These are phyloP conservation scores for Chlamydomonas reinhardtii DNA, from an alignment of 163 green algal species.

Conservation along the genomic window DNA sequence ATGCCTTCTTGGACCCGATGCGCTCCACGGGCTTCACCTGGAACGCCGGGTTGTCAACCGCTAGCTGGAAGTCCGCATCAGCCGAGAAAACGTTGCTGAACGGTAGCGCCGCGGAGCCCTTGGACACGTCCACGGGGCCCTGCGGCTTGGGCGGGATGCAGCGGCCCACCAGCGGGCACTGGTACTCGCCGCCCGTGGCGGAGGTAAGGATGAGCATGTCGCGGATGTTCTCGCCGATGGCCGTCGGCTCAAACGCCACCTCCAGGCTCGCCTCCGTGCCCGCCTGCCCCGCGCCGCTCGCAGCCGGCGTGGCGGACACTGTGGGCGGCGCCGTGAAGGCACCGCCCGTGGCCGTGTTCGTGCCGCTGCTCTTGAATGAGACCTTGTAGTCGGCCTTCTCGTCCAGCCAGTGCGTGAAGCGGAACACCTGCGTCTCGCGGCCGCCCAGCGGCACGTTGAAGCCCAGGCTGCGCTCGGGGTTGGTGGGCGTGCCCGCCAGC, in stretches of 20 bases:
- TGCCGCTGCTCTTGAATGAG: slow-evolving; percentile 64
- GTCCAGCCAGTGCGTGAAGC: slow-evolving; percentile 81
- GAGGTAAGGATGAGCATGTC: slow-evolving; percentile 75
- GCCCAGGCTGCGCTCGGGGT: slow-evolving; percentile 69
- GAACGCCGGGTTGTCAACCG: slow-evolving; percentile 86
- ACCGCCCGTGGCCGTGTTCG: slow-evolving; percentile 26
- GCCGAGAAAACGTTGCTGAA: slow-evolving; percentile 85
- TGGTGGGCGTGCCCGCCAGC: slow-evolving; percentile 71
- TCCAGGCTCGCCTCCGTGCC: slow-evolving; percentile 76
- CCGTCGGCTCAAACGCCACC: slow-evolving; percentile 81
- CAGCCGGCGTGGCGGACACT: slow-evolving; percentile 18
- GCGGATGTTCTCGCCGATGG: slow-evolving; percentile 71
- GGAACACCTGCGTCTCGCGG: slow-evolving; percentile 69
- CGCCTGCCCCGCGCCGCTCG: slow-evolving; percentile 15
- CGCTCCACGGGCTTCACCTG: slow-evolving; percentile 69
- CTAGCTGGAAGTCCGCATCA: slow-evolving; percentile 77
- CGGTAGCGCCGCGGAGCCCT: slow-evolving; percentile 63
- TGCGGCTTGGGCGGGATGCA: slow-evolving; percentile 83
- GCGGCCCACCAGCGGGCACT: slow-evolving; percentile 76
- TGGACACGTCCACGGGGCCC: slow-evolving; percentile 72
- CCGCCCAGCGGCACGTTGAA: slow-evolving; percentile 81
- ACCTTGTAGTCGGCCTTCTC: slow-evolving; percentile 82
- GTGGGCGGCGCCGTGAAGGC: slow-evolving; percentile 43
- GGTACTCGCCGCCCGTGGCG: slow-evolving; percentile 71
- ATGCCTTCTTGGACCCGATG: slow-evolving; percentile 78